Evolutionary conservation across 768 basidiomycete species (phyloP).

Genomic region (button mushroom (Agaricus bisporus)): DNA sequence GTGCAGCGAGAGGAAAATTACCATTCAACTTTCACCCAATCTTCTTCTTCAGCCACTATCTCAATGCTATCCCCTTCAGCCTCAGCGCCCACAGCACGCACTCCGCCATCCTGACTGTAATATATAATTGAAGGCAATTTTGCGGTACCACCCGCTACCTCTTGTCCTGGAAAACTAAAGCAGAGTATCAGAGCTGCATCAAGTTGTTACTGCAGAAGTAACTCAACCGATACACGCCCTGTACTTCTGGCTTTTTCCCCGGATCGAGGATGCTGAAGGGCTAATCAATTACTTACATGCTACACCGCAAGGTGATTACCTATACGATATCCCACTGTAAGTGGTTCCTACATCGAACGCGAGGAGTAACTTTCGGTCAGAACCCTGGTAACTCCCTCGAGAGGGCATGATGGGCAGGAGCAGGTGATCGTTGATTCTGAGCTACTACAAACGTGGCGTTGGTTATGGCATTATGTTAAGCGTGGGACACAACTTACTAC

Average conservation of each 20-base stretch:
- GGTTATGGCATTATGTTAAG: too few relatives aligned
- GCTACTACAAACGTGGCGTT: too few relatives aligned
- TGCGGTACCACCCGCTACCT: conserved; percentile 26
- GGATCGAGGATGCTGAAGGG: conserved; percentile 20
- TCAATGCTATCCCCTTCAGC: conserved; percentile 25
- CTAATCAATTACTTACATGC: not conserved
- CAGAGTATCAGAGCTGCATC: not conserved
- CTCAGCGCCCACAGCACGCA: conserved; percentile 35
- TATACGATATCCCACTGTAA: conserved; percentile 14
- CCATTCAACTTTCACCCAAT: conserved; percentile 33
- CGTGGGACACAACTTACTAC: too few relatives aligned
- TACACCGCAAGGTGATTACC: conserved; percentile 17
- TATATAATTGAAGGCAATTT: conserved; percentile 39
- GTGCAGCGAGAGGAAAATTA: conserved; percentile 8
- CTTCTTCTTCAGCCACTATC: conserved; percentile 30
- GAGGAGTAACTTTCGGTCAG: conserved; percentile 9
- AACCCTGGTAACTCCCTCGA: conserved; percentile 3
- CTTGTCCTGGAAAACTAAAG: conserved; percentile 27
- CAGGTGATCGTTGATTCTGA: too few relatives aligned
- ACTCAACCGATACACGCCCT: conserved; percentile 20
- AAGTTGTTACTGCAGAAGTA: not conserved
- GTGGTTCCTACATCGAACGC: conserved; percentile 15
- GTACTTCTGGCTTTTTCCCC: conserved; percentile 21
- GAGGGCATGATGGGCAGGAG: not conserved
- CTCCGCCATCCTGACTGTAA: conserved; percentile 28